Evolutionary conservation across 1,139 yeast species (phyloP).

Genomic region (Hansenula sp.): DNA sequence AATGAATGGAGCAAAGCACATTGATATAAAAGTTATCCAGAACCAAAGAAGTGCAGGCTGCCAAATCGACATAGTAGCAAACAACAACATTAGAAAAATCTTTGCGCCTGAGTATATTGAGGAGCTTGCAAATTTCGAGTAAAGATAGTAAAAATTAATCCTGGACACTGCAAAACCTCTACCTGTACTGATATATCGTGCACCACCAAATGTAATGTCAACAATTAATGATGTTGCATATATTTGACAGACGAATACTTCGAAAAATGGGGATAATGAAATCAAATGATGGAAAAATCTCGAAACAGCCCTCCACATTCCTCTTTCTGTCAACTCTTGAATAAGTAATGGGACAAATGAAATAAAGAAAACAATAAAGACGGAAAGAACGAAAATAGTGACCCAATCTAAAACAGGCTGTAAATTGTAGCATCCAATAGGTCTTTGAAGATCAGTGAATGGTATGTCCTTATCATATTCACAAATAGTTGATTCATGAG

Average conservation of each 20-base stretch:
- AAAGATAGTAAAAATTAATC: conserved; percentile 53
- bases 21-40: conserved; percentile 69
- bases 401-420: conserved; percentile 80
- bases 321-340: conserved; percentile 80
- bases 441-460: conserved; percentile 56
- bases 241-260: conserved; percentile 82
- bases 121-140: conserved; percentile 58
- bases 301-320: conserved; percentile 56
- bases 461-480: conserved; percentile 49
- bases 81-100: conserved; percentile 52
- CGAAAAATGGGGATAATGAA: conserved; percentile 80
- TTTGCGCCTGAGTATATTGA: conserved; percentile 67
- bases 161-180: conserved; percentile 80
- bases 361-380: conserved; percentile 78
- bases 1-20: conserved; percentile 74
- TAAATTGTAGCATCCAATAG: conserved; percentile 73
- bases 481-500: conserved; percentile 58
- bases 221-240: conserved; percentile 68
- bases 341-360: conserved; percentile 77
- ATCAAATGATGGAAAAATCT: conserved; percentile 61
- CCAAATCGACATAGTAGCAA: conserved; percentile 71
- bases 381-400: conserved; percentile 72
- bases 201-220: conserved; percentile 79
- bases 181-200: conserved; percentile 80
- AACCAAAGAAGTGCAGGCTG: conserved; percentile 78